Evolutionary conservation across 805 yeast species (phyloP).

Genomic region (Spathaspora sp.): DNA sequence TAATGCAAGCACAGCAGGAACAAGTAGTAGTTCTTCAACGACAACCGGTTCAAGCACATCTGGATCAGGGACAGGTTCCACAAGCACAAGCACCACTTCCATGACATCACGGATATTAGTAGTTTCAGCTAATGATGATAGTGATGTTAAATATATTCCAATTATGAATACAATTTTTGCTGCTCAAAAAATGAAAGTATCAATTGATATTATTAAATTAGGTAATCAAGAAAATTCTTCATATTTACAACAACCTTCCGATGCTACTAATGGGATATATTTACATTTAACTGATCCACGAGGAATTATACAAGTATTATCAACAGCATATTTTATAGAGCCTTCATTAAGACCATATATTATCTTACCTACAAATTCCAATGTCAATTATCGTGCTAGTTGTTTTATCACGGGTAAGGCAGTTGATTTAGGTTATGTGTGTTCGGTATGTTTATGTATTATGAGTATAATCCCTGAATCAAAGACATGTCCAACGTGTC

Average conservation of each 20-base stretch:
- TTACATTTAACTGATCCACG: constrained; percentile 60
- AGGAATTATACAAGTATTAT: constrained; percentile 79
- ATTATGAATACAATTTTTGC: constrained; percentile 95
- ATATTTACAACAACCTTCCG: constrained; percentile 92
- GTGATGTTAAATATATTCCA: constrained; percentile 79
- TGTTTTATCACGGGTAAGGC: constrained; percentile 89
- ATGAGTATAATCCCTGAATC: constrained; percentile 65
- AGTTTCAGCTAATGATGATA: constrained; percentile 69
- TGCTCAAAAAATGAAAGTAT: constrained; percentile 86
- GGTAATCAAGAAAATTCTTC: constrained; percentile 55
- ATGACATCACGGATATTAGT: constrained; percentile 41
- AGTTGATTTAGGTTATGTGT: constrained; percentile 90
- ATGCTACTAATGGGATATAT: constrained; percentile 90
- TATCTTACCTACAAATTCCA: constrained; percentile 75
- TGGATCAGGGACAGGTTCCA: constrained; percentile 10
- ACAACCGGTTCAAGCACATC: constrained; percentile 8
- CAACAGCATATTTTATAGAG: constrained; percentile 81
- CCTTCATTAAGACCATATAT: constrained; percentile 76
- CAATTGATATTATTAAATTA: constrained; percentile 87
- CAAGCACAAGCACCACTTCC: constrained; percentile 15
- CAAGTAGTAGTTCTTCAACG: constrained; percentile 4
- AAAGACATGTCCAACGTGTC: constrained; percentile 82
- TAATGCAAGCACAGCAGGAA: constrained; percentile 11
- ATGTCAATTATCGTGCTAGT: constrained; percentile 91
- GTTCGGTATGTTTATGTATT: constrained; percentile 88